Base-by-base conservation (phyloP, 805 yeast genomes). In the Jamesozyma lodderae region DNA sequence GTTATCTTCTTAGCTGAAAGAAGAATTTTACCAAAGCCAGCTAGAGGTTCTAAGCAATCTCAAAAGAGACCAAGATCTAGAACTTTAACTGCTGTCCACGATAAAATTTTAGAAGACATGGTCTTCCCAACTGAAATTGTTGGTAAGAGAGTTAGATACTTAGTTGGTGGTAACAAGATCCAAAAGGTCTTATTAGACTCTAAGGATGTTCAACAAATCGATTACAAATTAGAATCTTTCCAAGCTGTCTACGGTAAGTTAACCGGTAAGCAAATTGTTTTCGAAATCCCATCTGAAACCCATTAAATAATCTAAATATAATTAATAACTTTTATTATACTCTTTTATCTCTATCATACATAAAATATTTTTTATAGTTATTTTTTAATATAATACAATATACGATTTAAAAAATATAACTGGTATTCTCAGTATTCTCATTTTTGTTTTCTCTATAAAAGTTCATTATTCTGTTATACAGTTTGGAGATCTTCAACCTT, bases 41-140 rank as follows among this genome's bases (percentile, higher is more conserved):
- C 94, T 64, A 87, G 97, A 77, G 75, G 80, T 66, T 77, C 95
- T 48, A 85, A 87, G 79, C 84, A 81, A 71, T 72, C 69, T 63
- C 98, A 92, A 77, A 88, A 92, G 88, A 88, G 98, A 80, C 98
- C 98, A 71, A 86, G 95, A 78, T 88, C 97, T 63, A 87, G 98
- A 83, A 90, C 98, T 65, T 79, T 92, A 71, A 80, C 96, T 60
- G 87, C 96, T 66, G 98, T 90, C 58, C 98, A 90, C 73, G 97
- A 92, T 75, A 85, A 86, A 72, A 75, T 90, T 75, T 85, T 90
- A 70, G 98, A 92, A 76, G 98, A 90, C 74, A 79, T 90, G 67
- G 98, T 92, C 57, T 90, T 82, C 96, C 98, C 98, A 73, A 88
- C 97, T 59, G 96, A 90, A 79, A 90, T 90, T 64, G 79, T 82